These are phyloP conservation scores for Coemansia sp. DNA, from an alignment of 192 early-diverging fungal species.

Conservation along the genomic window DNA sequence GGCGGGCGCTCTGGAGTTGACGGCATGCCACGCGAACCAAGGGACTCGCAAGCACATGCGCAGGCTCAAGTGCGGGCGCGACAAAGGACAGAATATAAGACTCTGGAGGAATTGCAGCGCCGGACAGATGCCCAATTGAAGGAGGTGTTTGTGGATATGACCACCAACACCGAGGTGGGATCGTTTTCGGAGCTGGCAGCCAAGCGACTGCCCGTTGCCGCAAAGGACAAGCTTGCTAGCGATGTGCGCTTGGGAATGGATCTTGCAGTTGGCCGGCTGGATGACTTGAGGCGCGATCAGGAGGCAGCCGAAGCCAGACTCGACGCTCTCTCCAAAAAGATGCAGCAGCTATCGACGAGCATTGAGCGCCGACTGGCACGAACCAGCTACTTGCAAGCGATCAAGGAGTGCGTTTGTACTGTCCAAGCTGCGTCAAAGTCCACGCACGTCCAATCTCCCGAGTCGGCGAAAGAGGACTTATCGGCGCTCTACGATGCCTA, in stretches of 20 bases:
- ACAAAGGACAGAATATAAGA: conserved; percentile 22
- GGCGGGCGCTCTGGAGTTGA: background rate
- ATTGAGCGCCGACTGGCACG: conserved; percentile 8
- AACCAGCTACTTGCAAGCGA: conserved; percentile 14
- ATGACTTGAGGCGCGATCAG: conserved; percentile 23
- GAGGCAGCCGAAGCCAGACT: background rate
- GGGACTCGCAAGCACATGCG: background rate
- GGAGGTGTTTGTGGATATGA: conserved; percentile 50
- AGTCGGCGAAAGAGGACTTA: background rate
- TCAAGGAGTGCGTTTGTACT: conserved; percentile 11
- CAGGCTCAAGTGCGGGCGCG: background rate
- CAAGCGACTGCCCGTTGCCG: conserved; percentile 15
- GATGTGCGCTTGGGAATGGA: conserved; percentile 45
- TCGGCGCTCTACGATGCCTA: conserved; percentile 13
- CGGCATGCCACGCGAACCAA: background rate
- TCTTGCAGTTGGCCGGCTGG: conserved; percentile 24
- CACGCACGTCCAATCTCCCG: background rate
- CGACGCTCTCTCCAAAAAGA: background rate
- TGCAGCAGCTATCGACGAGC: conserved; percentile 7
- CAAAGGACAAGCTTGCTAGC: conserved; percentile 23
- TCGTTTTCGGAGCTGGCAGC: conserved; percentile 37
- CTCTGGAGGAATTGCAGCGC: conserved; percentile 33
- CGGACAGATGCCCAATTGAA: conserved; percentile 25
- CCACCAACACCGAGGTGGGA: conserved; percentile 22
- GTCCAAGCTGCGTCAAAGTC: background rate